Base-by-base conservation (phyloP, 2,329 filamentous ascomycete species). In the Rutstroemia sp. region DNA sequence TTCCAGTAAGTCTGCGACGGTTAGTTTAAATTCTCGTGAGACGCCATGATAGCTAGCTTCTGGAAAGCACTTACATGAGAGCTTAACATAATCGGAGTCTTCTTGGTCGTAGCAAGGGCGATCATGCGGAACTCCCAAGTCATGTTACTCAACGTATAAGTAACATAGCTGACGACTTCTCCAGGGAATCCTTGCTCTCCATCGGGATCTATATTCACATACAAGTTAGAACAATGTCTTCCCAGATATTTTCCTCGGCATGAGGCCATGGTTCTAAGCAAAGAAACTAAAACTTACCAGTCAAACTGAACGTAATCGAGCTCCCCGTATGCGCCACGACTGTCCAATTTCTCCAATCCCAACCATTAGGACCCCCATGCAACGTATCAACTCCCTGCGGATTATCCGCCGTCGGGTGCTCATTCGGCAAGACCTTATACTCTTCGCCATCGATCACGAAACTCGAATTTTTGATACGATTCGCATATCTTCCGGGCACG, bases 41-140 rank as follows among this genome's bases (percentile, higher is more conserved):
- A 17, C 39, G 16, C 38, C n/a, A 42, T 23, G 30, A 54, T 7
- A 7, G 25, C 6, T 4, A 25, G 4, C 25, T 25, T 25, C 25
- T 25, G 37, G 14, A 23, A 34, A 42, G 1, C 12, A 61, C 65
- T 48, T 56, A 76, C 75, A 67, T 82, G 80, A 16, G 78, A 79
- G 68, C 80, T 88, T 57, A 92, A 77, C 88, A 92, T 92, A 70
- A 92, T 89, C 49, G 88, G 88, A 5, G 88, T 92, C 73, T 84
- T 86, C 73, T 88, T 82, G 30, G 85, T 88, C 8, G 84, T 83
- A 3, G 87, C 76, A 55, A 87, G 70, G 42, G 87, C 88, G 14
- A 84, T 73, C 77, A 92, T 89, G 71, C 82, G 85, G 64, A 90
- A 77, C 66, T 88, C 78, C 86, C 87, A 91, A 48, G 82, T 80